Evolutionary conservation across 768 basidiomycete genomes (phyloP).

Genomic region (Auricularia cornea): DNA sequence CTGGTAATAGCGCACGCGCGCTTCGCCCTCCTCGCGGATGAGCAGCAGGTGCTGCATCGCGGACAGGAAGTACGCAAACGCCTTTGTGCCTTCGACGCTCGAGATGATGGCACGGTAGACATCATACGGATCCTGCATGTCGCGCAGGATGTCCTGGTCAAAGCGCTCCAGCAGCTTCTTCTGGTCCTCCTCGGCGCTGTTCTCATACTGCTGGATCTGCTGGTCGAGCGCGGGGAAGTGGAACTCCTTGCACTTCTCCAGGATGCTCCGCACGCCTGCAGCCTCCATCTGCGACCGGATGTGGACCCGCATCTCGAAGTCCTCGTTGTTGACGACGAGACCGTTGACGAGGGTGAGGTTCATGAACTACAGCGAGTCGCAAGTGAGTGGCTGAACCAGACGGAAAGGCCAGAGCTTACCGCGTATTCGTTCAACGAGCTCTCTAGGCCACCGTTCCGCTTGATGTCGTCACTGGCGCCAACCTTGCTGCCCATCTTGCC

Average conservation of each 20-base stretch:
- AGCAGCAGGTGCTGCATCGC: constrained; percentile 90
- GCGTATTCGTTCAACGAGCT: constrained; percentile 76
- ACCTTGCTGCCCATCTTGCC: constrained; percentile 95
- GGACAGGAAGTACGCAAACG: constrained; percentile 80
- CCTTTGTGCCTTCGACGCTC: constrained; percentile 71
- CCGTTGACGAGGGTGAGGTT: constrained; percentile 69
- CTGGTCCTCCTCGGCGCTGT: constrained; percentile 67
- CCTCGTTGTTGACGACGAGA: constrained; percentile 57
- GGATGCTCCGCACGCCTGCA: constrained; percentile 67
- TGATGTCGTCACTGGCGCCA: constrained; percentile 88
- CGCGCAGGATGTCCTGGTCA: constrained; percentile 66
- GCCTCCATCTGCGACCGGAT: constrained; percentile 86
- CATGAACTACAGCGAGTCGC: constrained; percentile 36
- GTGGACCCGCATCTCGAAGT: constrained; percentile 77
- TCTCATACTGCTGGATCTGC: constrained; percentile 54
- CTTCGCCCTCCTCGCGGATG: constrained; percentile 79
- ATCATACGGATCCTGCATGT: constrained; percentile 75
- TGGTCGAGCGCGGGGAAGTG: constrained; percentile 55
- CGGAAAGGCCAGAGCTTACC: constrained; percentile 38
- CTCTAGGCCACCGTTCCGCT: constrained; percentile 55
- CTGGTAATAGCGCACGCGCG: constrained; percentile 82
- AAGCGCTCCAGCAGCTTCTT: constrained; percentile 59
- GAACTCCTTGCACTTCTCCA: constrained; percentile 61
- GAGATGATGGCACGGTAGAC: constrained; percentile 75
- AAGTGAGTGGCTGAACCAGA: background rate